Percentiles rank a stretch among this genome's conserved stretches.
phyloP scores from a whole-genome alignment of 768 basidiomycete species.

The Hydnomerulius pinastri region DNA sequence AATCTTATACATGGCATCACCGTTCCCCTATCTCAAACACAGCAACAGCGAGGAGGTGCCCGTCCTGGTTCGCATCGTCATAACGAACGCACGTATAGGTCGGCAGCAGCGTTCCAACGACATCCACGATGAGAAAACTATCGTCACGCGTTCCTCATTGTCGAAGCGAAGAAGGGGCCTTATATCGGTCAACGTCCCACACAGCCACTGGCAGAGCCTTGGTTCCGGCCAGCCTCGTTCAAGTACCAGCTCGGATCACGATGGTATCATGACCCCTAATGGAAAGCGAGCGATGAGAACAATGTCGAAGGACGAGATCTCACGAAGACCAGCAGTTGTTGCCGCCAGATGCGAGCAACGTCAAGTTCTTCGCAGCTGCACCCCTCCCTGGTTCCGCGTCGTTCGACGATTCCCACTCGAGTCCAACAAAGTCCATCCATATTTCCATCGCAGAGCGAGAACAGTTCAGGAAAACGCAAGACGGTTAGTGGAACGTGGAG shows the following conservation, averaged over 20 bases:
- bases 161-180: conserved; percentile 79
- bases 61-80: conserved; percentile 88
- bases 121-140: conserved; percentile 87
- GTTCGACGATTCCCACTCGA: conserved; percentile 39
- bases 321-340: conserved; percentile 54
- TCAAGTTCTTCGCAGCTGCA: conserved; percentile 59
- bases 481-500: conserved; percentile 47
- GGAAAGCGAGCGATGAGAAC: conserved; percentile 41
- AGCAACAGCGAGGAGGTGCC: conserved; percentile 76
- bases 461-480: conserved; percentile 29
- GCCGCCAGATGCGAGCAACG: conserved; percentile 52
- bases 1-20: conserved; percentile 37
- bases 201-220: conserved; percentile 22
- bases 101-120: conserved; percentile 75
- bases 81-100: conserved; percentile 95
- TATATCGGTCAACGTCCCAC: conserved; percentile 25
- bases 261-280: conserved; percentile 21
- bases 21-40: conserved; percentile 13
- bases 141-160: conserved; percentile 95
- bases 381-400: conserved; percentile 27
- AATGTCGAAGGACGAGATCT: conserved; percentile 61
- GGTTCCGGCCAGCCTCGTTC: conserved; percentile 51
- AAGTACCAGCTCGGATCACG: conserved; percentile 52
- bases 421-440: conserved; percentile 57
- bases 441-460: conserved; percentile 39